phyloP scores from a whole-genome alignment of 306 rosid genomes.

The Rosa chinensis region DNA sequence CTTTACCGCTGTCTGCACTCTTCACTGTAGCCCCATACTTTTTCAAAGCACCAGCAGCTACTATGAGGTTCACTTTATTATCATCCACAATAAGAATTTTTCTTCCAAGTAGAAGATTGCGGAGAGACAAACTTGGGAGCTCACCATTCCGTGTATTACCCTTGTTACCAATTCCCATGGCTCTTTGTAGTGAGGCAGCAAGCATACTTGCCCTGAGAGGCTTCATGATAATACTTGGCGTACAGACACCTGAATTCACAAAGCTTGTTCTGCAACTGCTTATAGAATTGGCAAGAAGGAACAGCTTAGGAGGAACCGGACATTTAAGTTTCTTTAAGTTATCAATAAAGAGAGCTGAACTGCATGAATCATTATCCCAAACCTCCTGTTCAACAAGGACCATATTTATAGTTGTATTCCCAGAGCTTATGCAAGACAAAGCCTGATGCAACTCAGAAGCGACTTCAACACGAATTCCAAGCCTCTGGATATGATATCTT shows the following conservation, averaged over 20 bases:
- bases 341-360: conserved; percentile 46
- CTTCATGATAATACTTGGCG: conserved; percentile 60
- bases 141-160: conserved; percentile 68
- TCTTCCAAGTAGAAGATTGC: conserved; percentile 72
- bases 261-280: conserved; percentile 42
- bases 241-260: conserved; percentile 31
- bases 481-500: conserved; percentile 82
- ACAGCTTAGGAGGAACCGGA: conserved; percentile 60
- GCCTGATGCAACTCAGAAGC: conserved; percentile 66
- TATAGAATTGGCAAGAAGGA: conserved; percentile 64
- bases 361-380: conserved; percentile 65
- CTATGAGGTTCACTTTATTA: conserved; percentile 78
- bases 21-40: conserved; percentile 90
- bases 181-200: conserved; percentile 78
- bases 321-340: conserved; percentile 37
- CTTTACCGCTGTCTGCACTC: conserved; percentile 72
- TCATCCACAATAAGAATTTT: conserved; percentile 88
- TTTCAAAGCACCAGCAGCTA: conserved; percentile 92
- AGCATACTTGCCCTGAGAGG: conserved; percentile 95
- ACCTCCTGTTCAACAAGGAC: conserved; percentile 77
- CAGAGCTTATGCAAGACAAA: conserved; percentile 41
- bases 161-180: conserved; percentile 70
- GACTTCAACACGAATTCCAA: conserved; percentile 73
- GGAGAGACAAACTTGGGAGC: conserved; percentile 63
- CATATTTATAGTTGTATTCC: conserved; percentile 46